These are phyloP conservation scores for Boletus barrowsii DNA, from an alignment of 768 basidiomycete genomes.

Conservation along the genomic window DNA sequence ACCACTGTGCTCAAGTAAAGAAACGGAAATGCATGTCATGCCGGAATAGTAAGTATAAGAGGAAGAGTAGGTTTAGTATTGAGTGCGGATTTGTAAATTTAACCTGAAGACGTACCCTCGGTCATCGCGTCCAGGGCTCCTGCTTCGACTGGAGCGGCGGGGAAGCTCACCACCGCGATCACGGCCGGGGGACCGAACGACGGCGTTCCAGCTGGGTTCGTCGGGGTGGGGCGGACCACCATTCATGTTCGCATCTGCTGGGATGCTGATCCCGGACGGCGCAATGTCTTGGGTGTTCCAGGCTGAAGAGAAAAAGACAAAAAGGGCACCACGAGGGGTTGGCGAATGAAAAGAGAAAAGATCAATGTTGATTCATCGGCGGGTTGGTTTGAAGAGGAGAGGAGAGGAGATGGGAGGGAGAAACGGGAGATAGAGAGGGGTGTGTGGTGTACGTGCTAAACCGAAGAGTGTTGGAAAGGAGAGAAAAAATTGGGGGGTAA, in stretches of 20 bases:
- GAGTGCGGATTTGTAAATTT: no score
- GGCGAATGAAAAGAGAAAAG: constrained; percentile 35
- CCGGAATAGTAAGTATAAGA: not conserved
- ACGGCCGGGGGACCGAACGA: constrained; percentile 42
- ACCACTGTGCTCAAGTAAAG: constrained; percentile 3
- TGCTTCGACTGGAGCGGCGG: constrained; percentile 72
- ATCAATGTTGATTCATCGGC: constrained; percentile 42
- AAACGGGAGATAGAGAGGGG: constrained; percentile 18
- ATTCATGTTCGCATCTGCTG: constrained; percentile 47
- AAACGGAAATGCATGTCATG: not conserved
- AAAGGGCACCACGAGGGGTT: constrained; percentile 7
- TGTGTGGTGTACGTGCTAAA: constrained; percentile 6
- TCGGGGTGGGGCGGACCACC: constrained; percentile 48
- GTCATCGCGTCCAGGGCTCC: constrained; percentile 64
- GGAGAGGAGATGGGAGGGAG: constrained; percentile 5
- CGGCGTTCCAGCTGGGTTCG: constrained; percentile 52
- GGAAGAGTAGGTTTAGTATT: no score
- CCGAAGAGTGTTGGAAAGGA: constrained; percentile 12
- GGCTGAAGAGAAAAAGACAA: constrained; percentile 45
- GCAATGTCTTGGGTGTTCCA: constrained; percentile 85
- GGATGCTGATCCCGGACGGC: constrained; percentile 72
- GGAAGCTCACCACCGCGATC: constrained; percentile 47
- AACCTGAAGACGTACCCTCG: constrained; percentile 46
- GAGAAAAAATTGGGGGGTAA: constrained; percentile 10
- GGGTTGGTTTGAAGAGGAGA: constrained; percentile 20